Base-by-base conservation (phyloP, 2,329 filamentous ascomycete genomes). In the Xylariaceae sp. region DNA sequence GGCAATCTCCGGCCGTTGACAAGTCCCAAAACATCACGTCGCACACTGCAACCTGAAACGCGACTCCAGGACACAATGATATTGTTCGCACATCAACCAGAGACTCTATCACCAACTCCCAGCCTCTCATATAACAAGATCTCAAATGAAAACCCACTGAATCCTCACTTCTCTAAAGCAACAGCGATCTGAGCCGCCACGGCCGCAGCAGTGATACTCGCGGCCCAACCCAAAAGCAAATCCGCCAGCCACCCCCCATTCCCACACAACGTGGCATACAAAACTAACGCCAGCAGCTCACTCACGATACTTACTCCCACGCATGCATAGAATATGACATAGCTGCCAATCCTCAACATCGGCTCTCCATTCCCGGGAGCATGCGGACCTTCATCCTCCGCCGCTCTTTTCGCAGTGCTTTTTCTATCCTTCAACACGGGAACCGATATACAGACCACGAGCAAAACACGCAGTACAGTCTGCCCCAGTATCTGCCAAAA, bases 241-340 rank as follows among this genome's bases (percentile, higher is more conserved):
- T 19, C 31, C 2, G 48, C 52, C 17, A 50, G 19, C 48, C 45
- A 47, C 2, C 48, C 53, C 2, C n/a, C 18, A 28, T 36, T 43
- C n/a, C 45, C 36, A 31, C 53, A 55, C 13, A 51, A 16, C 11
- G 38, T 18, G n/a, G 44, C 48, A 41, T 51, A 51, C 34, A 50
- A n/a, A 7, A 44, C 45, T 9, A 48, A 6, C 4, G 41, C 40
- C 18, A 42, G 28, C 9, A 51, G 17, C 18, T 36, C 31, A 12
- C 40, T 10, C 5, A 47, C 17, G 18, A 48, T 33, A 19, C 40
- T 42, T 10, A 22, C 13, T 9, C 12, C 45, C 12, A 40, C 16
- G 6, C 34, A 36, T 7, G n/a, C 5, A 38, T 42, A 43, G 42
- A 48, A 55, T 17, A 48, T 41, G 11, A 13, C 28, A 13, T 34